These are phyloP conservation scores for Monilinia laxa DNA, from an alignment of 2,329 filamentous ascomycete species.

Conservation along the genomic window DNA sequence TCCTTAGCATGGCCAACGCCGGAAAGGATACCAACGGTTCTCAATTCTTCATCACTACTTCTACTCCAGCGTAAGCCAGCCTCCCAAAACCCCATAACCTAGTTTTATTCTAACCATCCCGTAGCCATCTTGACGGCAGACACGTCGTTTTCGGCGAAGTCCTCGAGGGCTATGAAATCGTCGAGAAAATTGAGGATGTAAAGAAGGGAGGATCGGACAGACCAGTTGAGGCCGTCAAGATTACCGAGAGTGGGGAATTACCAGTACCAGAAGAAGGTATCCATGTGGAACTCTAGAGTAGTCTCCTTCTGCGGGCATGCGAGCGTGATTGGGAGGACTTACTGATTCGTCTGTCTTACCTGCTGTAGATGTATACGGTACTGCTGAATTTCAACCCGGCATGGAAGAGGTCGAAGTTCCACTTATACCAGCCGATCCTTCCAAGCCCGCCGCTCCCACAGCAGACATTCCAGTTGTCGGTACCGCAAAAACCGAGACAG, in stretches of 20 bases:
- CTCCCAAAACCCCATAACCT: neutral
- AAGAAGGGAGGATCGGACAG: slow-evolving; percentile 66
- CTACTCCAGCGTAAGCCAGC: slow-evolving; percentile 63
- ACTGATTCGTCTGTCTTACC: slow-evolving; percentile 37
- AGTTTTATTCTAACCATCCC: slow-evolving; percentile 27
- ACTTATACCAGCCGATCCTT: slow-evolving; percentile 25
- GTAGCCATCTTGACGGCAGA: slow-evolving; percentile 75
- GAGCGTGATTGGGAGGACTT: slow-evolving; percentile 32
- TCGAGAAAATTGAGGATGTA: slow-evolving; percentile 74
- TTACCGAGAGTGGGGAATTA: slow-evolving; percentile 80
- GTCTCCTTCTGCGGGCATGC: slow-evolving; percentile 30
- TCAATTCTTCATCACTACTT: slow-evolving; percentile 90
- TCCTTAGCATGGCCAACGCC: slow-evolving; percentile 83
- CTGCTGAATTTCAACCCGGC: slow-evolving; percentile 39
- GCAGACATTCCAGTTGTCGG: slow-evolving; percentile 31
- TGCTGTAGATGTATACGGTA: slow-evolving; percentile 37
- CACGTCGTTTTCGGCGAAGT: slow-evolving; percentile 91
- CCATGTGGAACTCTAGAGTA: slow-evolving; percentile 77
- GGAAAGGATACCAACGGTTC: slow-evolving; percentile 85
- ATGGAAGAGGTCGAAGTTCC: slow-evolving; percentile 34
- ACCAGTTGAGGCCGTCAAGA: slow-evolving; percentile 68
- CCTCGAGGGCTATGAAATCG: slow-evolving; percentile 78
- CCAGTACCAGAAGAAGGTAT: slow-evolving; percentile 88
- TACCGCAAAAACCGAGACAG: slow-evolving; percentile 2
- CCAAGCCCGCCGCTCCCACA: slow-evolving; percentile 23